Percentiles rank a stretch among this genome's conserved stretches.
phyloP scores from a whole-genome alignment of 1,284 basidiomycete genomes.

The Pulchroboletus neoregius region DNA sequence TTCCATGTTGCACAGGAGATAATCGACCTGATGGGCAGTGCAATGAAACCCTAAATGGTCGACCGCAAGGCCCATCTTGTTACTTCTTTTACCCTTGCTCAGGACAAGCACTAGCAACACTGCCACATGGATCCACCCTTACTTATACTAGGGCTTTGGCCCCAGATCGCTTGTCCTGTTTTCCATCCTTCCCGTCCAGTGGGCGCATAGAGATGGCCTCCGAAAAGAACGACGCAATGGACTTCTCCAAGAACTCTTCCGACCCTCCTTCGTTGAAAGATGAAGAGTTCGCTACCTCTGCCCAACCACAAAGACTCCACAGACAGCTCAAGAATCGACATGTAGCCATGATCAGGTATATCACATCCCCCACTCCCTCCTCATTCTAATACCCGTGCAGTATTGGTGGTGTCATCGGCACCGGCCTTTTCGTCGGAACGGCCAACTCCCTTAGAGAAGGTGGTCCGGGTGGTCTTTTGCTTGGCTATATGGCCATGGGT shows the following conservation, averaged over 20 bases:
- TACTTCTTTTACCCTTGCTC: too few relatives aligned
- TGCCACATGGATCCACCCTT: conserved; percentile 9
- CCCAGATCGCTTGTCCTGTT: background rate
- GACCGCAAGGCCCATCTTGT: too few relatives aligned
- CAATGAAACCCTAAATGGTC: background rate
- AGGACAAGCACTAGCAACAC: conserved; percentile 9
- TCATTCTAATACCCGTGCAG: conserved; percentile 20
- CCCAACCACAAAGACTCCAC: conserved; percentile 35
- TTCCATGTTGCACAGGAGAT: background rate
- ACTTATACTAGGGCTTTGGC: background rate
- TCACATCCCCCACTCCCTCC: background rate
- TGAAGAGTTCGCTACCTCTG: conserved; percentile 14
- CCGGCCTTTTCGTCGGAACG: conserved; percentile 66
- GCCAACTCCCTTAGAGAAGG: conserved; percentile 51
- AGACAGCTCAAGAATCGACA: conserved; percentile 65
- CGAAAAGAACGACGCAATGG: conserved; percentile 21
- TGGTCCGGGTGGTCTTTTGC: conserved; percentile 60
- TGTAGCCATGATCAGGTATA: conserved; percentile 66
- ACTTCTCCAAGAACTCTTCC: conserved; percentile 3
- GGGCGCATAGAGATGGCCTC: conserved; percentile 9
- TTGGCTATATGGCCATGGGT: conserved; percentile 62
- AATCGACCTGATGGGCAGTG: background rate
- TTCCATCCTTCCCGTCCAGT: background rate
- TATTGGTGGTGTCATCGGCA: conserved; percentile 75
- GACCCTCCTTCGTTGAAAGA: conserved; percentile 20